Evolutionary conservation across 305 asterid species (phyloP), one percentile per base, ranked within the genome.

Genomic region (Stenogyne calaminthoides): DNA sequence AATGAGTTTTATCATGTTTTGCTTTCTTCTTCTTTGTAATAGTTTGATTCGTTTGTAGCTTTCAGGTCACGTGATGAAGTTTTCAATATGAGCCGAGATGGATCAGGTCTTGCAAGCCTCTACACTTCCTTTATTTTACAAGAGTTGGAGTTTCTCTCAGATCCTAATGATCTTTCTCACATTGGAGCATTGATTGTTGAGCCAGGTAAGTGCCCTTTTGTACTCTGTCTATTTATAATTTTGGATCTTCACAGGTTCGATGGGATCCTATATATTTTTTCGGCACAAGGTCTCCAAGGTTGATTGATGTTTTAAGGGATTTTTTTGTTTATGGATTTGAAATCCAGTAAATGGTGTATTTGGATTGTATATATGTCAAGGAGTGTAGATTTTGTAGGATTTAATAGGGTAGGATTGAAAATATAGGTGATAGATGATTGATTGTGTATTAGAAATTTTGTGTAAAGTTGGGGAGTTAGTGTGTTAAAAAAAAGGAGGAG

Each of bases 151-250:
- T 59, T 67, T 42, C 76, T 75, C 60, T 77, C 75, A 75, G 88
- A 82, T 73, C 71, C 87, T 54, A 67, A 77, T 14, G 82, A 76
- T 18, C 67, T 61, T 81, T 77, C 85, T 63, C 80, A 51, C 37
- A 78, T 89, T 74, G 97, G 96, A 77, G 93, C 98, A 70, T 82
- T 95, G 84, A 89, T 95, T 72, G 65, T 89, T 79, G 99, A 95
- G 84, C 99, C 99, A 84, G 96, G 97, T 80, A 88, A 87, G 85
- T 49, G 44, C 65, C 49, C 51, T 64, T 68, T 78, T 76, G 56
- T 47, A 37, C 63, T 5, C 39, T 67, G 57, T 10, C 66, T 71
- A 7, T 64, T 42, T 63, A 39, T 20, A 52, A 15, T 59, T 64
- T 34, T 62, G 20, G 42, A 36, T 67, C 63, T 54, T 78, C 12